Evolutionary conservation across 495 filamentous ascomycete species (phyloP).

Genomic region (Hypoxylon lenormandii): DNA sequence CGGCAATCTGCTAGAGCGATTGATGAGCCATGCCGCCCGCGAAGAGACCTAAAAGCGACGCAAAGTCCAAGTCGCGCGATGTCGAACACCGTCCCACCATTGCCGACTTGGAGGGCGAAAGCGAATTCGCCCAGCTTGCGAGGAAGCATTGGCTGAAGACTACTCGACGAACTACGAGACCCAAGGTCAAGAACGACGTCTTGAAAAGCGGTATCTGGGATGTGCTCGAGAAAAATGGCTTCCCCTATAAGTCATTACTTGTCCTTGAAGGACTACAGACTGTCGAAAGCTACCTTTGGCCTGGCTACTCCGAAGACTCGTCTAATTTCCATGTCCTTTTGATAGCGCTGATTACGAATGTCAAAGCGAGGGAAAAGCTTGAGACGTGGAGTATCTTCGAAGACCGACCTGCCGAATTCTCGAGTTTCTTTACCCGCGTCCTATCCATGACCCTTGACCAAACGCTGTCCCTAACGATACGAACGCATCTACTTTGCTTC

Average conservation of each 20-base stretch:
- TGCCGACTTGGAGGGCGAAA: conserved; percentile 75
- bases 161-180: conserved; percentile 63
- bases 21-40: conserved; percentile 59
- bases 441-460: conserved; percentile 88
- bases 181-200: conserved; percentile 85
- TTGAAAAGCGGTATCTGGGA: conserved; percentile 94
- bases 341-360: conserved; percentile 83
- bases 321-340: conserved; percentile 91
- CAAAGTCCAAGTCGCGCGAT: conserved; percentile 53
- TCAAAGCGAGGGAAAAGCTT: conserved; percentile 86
- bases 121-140: conserved; percentile 83
- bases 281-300: conserved; percentile 93
- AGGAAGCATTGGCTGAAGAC: conserved; percentile 83
- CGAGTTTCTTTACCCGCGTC: conserved; percentile 86
- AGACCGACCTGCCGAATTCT: conserved; percentile 83
- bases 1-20: conserved; percentile 27
- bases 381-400: conserved; percentile 90
- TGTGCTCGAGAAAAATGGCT: conserved; percentile 80
- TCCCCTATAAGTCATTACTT: conserved; percentile 79
- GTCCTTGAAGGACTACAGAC: conserved; percentile 90
- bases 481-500: conserved; percentile 84
- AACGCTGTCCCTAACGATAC: conserved; percentile 75
- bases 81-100: conserved; percentile 53
- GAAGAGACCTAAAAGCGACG: conserved; percentile 62
- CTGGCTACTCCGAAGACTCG: conserved; percentile 86